Evolutionary conservation across 2,329 filamentous ascomycete genomes (phyloP).

Genomic region (Aaosphaeria arxii): DNA sequence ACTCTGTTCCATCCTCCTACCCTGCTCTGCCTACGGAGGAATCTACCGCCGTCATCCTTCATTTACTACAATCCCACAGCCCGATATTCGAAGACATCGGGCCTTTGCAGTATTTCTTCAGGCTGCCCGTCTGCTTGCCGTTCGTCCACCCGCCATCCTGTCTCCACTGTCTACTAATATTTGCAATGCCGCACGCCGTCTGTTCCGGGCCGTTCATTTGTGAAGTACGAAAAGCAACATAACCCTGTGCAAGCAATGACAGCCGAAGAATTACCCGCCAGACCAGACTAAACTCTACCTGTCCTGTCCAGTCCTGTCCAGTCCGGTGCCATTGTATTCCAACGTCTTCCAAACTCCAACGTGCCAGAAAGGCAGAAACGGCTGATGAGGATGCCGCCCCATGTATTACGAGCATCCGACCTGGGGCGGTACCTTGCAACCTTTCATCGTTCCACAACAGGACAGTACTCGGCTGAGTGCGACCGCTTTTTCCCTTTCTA

Average conservation of each 20-base stretch:
- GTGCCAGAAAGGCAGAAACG: neutral
- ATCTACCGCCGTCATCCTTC: too few species aligned
- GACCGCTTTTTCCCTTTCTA: neutral
- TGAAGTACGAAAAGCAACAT: slow-evolving; percentile 12
- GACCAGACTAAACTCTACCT: slow-evolving; percentile 1
- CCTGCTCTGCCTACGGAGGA: neutral
- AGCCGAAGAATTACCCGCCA: slow-evolving; percentile 23
- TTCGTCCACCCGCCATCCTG: neutral
- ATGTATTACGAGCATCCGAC: neutral
- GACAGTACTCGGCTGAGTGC: neutral
- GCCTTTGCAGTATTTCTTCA: neutral
- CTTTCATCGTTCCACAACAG: neutral
- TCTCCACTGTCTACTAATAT: neutral
- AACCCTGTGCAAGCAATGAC: slow-evolving; percentile 12
- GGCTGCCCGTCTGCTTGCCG: neutral
- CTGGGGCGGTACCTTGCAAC: neutral
- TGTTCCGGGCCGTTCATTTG: slow-evolving; percentile 14
- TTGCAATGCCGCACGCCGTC: slow-evolving; percentile 2
- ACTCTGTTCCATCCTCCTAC: neutral
- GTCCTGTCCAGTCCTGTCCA: too few species aligned
- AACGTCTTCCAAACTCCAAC: neutral
- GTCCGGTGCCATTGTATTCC: too few species aligned
- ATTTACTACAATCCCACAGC: neutral
- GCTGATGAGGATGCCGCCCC: neutral
- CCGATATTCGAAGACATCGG: neutral